Evolutionary conservation across 208 protist species (phyloP).

Genomic region (Acanthamoeba castellanii): DNA sequence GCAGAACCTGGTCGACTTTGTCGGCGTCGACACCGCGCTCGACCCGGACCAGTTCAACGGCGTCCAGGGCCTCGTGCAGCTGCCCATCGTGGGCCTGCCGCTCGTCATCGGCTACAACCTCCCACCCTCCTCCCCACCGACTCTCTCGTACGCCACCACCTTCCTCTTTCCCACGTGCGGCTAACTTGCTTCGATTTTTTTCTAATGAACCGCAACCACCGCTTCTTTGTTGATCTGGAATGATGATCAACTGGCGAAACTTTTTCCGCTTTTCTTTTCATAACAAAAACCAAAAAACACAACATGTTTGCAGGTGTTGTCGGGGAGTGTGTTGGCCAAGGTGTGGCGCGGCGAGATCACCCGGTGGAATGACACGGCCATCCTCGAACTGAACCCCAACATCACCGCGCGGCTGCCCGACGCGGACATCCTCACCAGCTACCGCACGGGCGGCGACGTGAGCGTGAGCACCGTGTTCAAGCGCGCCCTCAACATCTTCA

Average conservation of each 20-base stretch:
- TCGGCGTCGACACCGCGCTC: background rate
- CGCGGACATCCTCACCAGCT: background rate
- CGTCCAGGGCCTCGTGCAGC: background rate
- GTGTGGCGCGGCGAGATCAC: constrained; percentile 29
- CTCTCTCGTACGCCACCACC: background rate
- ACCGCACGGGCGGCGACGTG: background rate
- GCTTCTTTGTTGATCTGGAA: too few relatives aligned
- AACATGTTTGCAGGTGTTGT: background rate
- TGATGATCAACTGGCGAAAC: too few relatives aligned
- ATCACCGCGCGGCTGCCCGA: background rate
- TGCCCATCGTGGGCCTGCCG: background rate
- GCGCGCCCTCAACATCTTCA: background rate
- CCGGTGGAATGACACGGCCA: constrained; percentile 3
- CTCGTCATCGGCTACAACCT: constrained; percentile 17
- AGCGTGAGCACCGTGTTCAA: constrained; percentile 5
- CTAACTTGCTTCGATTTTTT: too few relatives aligned
- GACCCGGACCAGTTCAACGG: background rate
- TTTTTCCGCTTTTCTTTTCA: too few relatives aligned
- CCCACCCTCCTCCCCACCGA: background rate
- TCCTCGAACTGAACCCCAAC: background rate
- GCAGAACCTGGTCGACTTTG: constrained; percentile 20
- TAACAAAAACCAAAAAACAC: too few relatives aligned
- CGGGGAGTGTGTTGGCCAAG: background rate
- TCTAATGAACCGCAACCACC: too few relatives aligned
- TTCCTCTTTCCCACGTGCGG: too few relatives aligned